Percentiles rank a stretch among this genome's conserved stretches.
These are phyloP conservation scores for Cicer judaicum DNA, from an alignment of 306 rosid species.

Conservation along the genomic window DNA sequence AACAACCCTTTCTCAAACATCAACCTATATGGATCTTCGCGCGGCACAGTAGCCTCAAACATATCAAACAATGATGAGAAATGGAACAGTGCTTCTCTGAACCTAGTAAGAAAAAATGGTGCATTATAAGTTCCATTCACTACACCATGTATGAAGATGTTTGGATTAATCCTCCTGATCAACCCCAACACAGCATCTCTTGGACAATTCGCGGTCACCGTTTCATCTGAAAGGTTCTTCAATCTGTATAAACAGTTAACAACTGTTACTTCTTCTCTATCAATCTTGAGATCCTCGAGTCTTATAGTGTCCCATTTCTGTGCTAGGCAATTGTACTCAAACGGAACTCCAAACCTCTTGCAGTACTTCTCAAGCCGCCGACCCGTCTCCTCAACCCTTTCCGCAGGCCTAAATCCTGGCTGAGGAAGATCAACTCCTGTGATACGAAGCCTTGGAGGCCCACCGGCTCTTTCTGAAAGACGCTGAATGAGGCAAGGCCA, in stretches of 20 bases:
- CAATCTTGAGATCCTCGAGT: constrained; percentile 63
- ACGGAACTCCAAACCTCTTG: constrained; percentile 69
- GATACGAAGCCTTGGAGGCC: constrained; percentile 72
- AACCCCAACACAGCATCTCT: constrained; percentile 69
- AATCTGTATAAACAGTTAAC: constrained; percentile 71
- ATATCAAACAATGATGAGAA: constrained; percentile 80
- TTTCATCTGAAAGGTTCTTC: constrained; percentile 68
- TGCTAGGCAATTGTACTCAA: constrained; percentile 66
- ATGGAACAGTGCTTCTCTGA: constrained; percentile 76
- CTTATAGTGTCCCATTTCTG: constrained; percentile 71
- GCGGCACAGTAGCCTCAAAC: constrained; percentile 64
- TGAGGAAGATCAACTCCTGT: constrained; percentile 80
- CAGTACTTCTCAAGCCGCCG: constrained; percentile 61
- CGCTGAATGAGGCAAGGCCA: constrained; percentile 84
- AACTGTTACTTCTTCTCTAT: constrained; percentile 56
- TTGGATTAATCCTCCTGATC: constrained; percentile 72
- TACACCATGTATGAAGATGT: constrained; percentile 69
- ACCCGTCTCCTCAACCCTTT: constrained; percentile 72
- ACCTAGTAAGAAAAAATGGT: constrained; percentile 76
- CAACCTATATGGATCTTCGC: constrained; percentile 62
- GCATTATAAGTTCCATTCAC: constrained; percentile 73
- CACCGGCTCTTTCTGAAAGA: constrained; percentile 63
- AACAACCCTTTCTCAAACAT: constrained; percentile 64
- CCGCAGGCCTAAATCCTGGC: constrained; percentile 78
- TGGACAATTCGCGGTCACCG: constrained; percentile 58